These are phyloP conservation scores for Fusarium sp. DNA, from an alignment of 2,329 filamentous ascomycete species.

Conservation along the genomic window DNA sequence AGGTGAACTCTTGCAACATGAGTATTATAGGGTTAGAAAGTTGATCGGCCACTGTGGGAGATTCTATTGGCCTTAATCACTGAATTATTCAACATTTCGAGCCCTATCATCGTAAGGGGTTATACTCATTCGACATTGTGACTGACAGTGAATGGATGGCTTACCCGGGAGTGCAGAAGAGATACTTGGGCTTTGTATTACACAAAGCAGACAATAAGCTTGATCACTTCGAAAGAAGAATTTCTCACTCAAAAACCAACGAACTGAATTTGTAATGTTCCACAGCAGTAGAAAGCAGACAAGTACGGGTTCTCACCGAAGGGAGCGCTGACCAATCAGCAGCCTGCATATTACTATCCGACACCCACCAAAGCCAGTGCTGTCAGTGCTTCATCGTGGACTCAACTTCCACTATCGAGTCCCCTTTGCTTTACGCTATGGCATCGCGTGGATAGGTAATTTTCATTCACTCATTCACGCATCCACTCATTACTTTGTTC, in stretches of 20 bases:
- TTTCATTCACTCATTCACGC: background rate
- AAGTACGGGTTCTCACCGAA: background rate
- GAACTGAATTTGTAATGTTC: background rate
- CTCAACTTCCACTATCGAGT: background rate
- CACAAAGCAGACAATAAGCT: background rate
- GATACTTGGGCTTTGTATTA: background rate
- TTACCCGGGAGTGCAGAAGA: background rate
- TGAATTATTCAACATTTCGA: background rate
- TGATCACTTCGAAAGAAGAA: background rate
- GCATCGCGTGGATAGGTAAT: background rate
- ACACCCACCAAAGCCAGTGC: background rate
- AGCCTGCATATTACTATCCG: background rate
- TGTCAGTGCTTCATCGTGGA: constrained; percentile 6
- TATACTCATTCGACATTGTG: background rate
- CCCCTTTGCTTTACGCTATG: background rate
- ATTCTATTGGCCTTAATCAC: background rate
- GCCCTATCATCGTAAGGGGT: background rate
- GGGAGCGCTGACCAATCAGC: constrained; percentile 16
- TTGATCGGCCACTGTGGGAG: background rate
- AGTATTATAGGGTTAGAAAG: background rate
- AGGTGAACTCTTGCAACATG: background rate
- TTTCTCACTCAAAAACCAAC: background rate
- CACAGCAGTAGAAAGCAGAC: background rate
- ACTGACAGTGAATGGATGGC: background rate
- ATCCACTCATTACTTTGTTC: background rate